phyloP scores from a whole-genome alignment of 129 eudicot species.

The carrot (Daucus carota) region DH1_v3.0 NC_030386.2:36529501-36530000 shows the following conservation, averaged over 20 bases:
- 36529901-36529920: slow-evolving; percentile 60
- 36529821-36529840: too few species aligned
- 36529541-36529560: not conserved
- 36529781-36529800: not conserved
- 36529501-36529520: not conserved
- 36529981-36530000: slow-evolving; percentile 69
- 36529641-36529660: not conserved
- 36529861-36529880: slow-evolving; percentile 39
- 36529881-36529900: slow-evolving; percentile 43
- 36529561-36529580: not conserved
- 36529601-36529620: not conserved
- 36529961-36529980: slow-evolving; percentile 40
- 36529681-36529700: not conserved
- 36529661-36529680: not conserved
- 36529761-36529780: not conserved
- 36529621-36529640: not conserved
- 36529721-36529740: not conserved
- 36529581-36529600: not conserved
- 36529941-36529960: slow-evolving; percentile 55
- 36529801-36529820: slow-evolving; percentile 31
- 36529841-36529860: slow-evolving; percentile 90
- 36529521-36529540: not conserved
- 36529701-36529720: not conserved
- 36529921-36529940: slow-evolving; percentile 49
- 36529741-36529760: not conserved